Percentiles rank a stretch among this genome's conserved stretches.
Conservation (phyloP, 2,329 filamentous ascomycete species). For the Fusarium cicatricum region DNA sequence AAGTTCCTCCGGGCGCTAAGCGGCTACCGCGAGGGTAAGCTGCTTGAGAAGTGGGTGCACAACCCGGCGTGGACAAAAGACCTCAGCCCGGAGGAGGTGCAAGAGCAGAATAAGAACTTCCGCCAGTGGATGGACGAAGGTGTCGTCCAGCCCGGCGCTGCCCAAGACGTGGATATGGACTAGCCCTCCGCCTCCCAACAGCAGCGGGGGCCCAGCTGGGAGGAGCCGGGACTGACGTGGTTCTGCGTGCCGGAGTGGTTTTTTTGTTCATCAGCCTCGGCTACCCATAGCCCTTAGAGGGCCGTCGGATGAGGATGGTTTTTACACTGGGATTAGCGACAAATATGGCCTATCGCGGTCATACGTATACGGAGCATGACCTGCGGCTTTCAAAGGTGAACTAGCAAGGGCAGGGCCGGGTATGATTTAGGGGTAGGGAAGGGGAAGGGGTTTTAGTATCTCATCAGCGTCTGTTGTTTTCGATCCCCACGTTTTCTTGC, state of each 20-base stretch:
- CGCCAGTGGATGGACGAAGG: slow-evolving; percentile 63
- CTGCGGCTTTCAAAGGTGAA: not conserved
- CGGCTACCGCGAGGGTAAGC: slow-evolving; percentile 73
- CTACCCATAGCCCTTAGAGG: too few relatives aligned
- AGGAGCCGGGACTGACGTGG: not conserved
- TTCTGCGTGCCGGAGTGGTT: not conserved
- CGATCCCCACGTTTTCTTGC: slow-evolving; percentile 5
- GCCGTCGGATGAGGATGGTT: not conserved
- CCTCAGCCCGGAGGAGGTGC: slow-evolving; percentile 78
- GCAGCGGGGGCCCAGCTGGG: slow-evolving; percentile 12
- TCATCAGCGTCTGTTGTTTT: slow-evolving; percentile 33
- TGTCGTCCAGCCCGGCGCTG: slow-evolving; percentile 47
- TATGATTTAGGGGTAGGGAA: slow-evolving; percentile 3
- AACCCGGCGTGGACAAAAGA: slow-evolving; percentile 84
- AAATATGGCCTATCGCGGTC: slow-evolving; percentile 7
- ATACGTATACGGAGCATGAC: slow-evolving; percentile 2
- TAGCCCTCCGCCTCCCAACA: slow-evolving; percentile 27
- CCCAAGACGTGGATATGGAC: slow-evolving; percentile 47
- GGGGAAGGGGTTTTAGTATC: slow-evolving; percentile 21
- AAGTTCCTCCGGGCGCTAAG: slow-evolving; percentile 61
- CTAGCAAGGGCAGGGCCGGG: not conserved
- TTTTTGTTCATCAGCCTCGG: not conserved
- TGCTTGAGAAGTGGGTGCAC: slow-evolving; percentile 83
- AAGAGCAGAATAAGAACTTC: slow-evolving; percentile 75
- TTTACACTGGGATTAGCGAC: slow-evolving; percentile 5